phyloP scores from a whole-genome alignment of 768 basidiomycete species.

The Candolleomyces eurysporus region DNA sequence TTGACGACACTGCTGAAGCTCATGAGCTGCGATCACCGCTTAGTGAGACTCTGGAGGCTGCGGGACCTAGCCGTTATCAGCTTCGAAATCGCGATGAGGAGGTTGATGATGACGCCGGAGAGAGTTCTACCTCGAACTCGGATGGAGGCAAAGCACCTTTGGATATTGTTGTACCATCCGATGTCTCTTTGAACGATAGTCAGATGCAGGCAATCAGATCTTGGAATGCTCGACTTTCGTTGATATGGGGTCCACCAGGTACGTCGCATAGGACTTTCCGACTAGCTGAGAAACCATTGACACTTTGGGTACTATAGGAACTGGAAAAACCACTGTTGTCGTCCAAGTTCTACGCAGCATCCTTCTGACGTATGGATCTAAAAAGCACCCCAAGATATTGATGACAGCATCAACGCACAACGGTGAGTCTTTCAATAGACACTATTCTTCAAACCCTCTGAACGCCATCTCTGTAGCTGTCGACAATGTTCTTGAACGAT shows the following conservation, averaged over 20 bases:
- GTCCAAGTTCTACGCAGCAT: slow-evolving; percentile 54
- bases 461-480: slow-evolving; percentile 43
- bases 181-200: slow-evolving; percentile 46
- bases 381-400: slow-evolving; percentile 45
- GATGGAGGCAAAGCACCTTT: too few species aligned
- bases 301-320: slow-evolving; percentile 38
- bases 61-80: too few species aligned
- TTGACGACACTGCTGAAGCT: too few species aligned
- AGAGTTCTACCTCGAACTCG: too few species aligned
- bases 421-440: slow-evolving; percentile 30
- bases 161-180: slow-evolving; percentile 10
- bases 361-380: slow-evolving; percentile 23
- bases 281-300: not conserved
- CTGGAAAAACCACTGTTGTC: slow-evolving; percentile 71
- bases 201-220: slow-evolving; percentile 51
- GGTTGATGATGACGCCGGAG: not conserved
- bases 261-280: not conserved
- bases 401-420: slow-evolving; percentile 76
- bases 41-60: too few species aligned
- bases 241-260: slow-evolving; percentile 76
- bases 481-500: slow-evolving; percentile 68
- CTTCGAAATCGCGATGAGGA: not conserved
- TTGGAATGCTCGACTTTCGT: slow-evolving; percentile 41
- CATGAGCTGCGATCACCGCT: too few species aligned
- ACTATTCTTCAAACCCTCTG: not conserved